Evolutionary conservation across 1,139 yeast genomes (phyloP), one percentile per base, ranked within the genome.

Genomic region (Arxiozyma heterogenica): DNA sequence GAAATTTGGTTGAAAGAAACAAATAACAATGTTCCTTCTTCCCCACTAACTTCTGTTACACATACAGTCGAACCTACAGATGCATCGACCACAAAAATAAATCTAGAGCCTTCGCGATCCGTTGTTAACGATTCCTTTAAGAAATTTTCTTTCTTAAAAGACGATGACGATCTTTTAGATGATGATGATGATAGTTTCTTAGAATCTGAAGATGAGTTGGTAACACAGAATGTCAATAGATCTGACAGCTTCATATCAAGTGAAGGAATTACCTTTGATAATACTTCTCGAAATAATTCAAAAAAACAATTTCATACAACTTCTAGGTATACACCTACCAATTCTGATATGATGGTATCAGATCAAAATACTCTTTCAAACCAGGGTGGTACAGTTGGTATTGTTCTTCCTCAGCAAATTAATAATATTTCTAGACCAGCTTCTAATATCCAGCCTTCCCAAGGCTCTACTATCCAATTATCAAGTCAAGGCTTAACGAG

Each of bases 121-220:
- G 15, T 20, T 38, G 22, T 7, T 7, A 22, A 43, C 6, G 46
- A 45, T 39, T 8, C 25, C 7, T 41, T 30, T 27, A 56, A 61
- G 46, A 64, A 64, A 47, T 64, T 65, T 41, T 64, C 67, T 1
- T 65, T 65, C 50, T 51, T 64, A 42, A 64, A 65, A 17, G 61
- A 64, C n/a, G 68, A 65, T 44, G 67, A 65, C 44, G 67, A 63
- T 44, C 54, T 65, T 2, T 55, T 67, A 27, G 67, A 60, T 50
- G 69, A 65, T 44, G 70, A 66, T 38, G 64, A 64, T 43, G 69
- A 62, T 43, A 64, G 68, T 51, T 59, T 62, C 41, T 54, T 64
- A 41, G 65, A 59, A 15, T 63, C 67, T 15, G 69, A 65, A 64
- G 64, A 61, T 17, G 63, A 60, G n/a, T 41, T 12, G 44, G 54